A percentile compares a stretch with the other conserved stretches of the same genome.
Conservation (phyloP, 129 eudicot species). For the Silybum marianum region DNA sequence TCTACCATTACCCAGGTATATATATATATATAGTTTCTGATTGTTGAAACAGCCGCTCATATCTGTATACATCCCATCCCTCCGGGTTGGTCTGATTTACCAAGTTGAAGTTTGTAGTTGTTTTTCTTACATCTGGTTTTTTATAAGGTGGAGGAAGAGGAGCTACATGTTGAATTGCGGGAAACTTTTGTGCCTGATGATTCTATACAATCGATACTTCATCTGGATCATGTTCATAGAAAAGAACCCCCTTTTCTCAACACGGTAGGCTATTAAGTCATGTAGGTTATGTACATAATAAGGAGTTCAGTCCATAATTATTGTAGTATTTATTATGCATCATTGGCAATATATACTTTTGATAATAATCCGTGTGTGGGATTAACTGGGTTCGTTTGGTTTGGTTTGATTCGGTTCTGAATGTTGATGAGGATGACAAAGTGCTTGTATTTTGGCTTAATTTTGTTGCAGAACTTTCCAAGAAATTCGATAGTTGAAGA, state of each 20-base stretch:
- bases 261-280: not conserved
- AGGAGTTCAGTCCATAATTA: not conserved
- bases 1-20: conserved; percentile 62
- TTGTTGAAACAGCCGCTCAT: not conserved
- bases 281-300: too few relatives aligned
- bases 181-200: conserved; percentile 84
- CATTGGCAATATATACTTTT: too few relatives aligned
- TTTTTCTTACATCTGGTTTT: not conserved
- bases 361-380: too few relatives aligned
- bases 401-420: too few relatives aligned
- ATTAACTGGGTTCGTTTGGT: too few relatives aligned
- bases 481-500: conserved; percentile 71
- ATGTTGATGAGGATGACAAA: not conserved
- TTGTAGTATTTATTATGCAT: too few relatives aligned
- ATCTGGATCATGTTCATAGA: conserved; percentile 55
- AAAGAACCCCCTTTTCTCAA: too few relatives aligned
- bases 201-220: conserved; percentile 60
- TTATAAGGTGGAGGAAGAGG: conserved; percentile 63
- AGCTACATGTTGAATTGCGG: conserved; percentile 55
- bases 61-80: not conserved
- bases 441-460: too few relatives aligned
- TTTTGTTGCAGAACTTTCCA: conserved; percentile 66
- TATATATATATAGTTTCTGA: not conserved
- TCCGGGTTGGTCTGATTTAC: not conserved
- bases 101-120: not conserved